phyloP scores from a whole-genome alignment of 2,329 filamentous ascomycete species.

The Sporothrix humicola region DNA sequence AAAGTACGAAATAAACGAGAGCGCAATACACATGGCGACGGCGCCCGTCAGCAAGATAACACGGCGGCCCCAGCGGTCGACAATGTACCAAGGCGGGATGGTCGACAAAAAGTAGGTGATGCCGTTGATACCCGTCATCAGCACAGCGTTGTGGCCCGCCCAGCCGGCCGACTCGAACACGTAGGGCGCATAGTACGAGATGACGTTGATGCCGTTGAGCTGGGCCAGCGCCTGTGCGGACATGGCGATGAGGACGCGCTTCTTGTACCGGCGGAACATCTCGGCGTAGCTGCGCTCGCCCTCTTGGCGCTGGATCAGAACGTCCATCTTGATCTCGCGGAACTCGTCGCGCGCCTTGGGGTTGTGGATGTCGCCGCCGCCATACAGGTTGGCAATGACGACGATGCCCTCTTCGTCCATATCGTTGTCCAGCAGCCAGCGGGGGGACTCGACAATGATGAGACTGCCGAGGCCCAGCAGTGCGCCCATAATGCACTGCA shows the following conservation, averaged over 20 bases:
- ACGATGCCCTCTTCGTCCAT: slow-evolving; percentile 98
- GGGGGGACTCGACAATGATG: slow-evolving; percentile 93
- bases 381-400: slow-evolving; percentile 96
- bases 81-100: slow-evolving; percentile 95
- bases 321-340: slow-evolving; percentile 98
- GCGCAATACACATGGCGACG: slow-evolving; percentile 83
- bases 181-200: slow-evolving; percentile 96
- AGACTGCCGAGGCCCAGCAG: slow-evolving; percentile 85
- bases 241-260: slow-evolving; percentile 97
- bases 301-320: slow-evolving; percentile 90
- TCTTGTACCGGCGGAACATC: slow-evolving; percentile 93
- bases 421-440: slow-evolving; percentile 97
- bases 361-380: slow-evolving; percentile 93
- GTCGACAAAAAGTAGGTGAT: slow-evolving; percentile 89
- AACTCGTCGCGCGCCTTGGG: slow-evolving; percentile 92
- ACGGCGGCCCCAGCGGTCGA: slow-evolving; percentile 88
- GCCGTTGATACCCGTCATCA: slow-evolving; percentile 96
- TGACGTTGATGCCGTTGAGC: slow-evolving; percentile 98
- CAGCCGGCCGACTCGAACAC: slow-evolving; percentile 98
- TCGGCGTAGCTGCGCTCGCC: slow-evolving; percentile 89
- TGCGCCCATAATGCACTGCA: slow-evolving; percentile 94
- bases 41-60: slow-evolving; percentile 90
- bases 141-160: slow-evolving; percentile 84
- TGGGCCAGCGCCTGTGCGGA: slow-evolving; percentile 95
- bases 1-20: slow-evolving; percentile 93